These are phyloP conservation scores for Linum tenue DNA, from an alignment of 345 rosid genomes.

Conservation along the genomic window DNA sequence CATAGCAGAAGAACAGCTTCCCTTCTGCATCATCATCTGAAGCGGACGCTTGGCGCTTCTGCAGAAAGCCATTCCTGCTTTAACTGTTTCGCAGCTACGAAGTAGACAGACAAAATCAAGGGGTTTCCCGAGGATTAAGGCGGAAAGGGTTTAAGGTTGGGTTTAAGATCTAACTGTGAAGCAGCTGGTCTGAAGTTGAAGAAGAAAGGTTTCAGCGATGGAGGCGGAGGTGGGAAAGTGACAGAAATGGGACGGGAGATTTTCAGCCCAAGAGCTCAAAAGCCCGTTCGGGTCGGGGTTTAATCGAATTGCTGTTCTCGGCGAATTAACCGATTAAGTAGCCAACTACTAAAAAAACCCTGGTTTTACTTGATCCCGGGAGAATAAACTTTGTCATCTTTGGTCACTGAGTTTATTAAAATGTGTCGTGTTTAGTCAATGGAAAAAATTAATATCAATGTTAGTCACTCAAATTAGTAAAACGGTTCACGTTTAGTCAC, in stretches of 20 bases:
- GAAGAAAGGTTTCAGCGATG: neutral
- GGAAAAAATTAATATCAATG: no score
- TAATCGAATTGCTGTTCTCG: no score
- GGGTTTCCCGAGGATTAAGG: neutral
- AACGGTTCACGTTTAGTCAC: no score
- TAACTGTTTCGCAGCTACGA: neutral
- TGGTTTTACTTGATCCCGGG: no score
- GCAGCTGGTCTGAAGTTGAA: neutral
- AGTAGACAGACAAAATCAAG: neutral
- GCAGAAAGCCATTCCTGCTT: conserved; percentile 39
- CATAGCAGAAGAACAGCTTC: conserved; percentile 16
- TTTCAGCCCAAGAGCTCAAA: no score
- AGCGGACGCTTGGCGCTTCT: conserved; percentile 41
- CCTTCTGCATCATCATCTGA: conserved; percentile 21
- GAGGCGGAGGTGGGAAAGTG: neutral
- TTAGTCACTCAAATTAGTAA: no score
- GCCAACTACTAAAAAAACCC: no score
- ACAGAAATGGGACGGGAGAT: no score
- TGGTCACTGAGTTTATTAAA: no score
- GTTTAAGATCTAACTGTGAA: neutral
- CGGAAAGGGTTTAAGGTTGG: conserved; percentile 8
- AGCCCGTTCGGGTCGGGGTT: neutral
- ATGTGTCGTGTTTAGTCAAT: no score
- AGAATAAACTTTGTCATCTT: no score
- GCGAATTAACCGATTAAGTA: no score